These are phyloP conservation scores for Neospora caninum DNA, from an alignment of 169 alveolate species.

Conservation along the genomic window DNA sequence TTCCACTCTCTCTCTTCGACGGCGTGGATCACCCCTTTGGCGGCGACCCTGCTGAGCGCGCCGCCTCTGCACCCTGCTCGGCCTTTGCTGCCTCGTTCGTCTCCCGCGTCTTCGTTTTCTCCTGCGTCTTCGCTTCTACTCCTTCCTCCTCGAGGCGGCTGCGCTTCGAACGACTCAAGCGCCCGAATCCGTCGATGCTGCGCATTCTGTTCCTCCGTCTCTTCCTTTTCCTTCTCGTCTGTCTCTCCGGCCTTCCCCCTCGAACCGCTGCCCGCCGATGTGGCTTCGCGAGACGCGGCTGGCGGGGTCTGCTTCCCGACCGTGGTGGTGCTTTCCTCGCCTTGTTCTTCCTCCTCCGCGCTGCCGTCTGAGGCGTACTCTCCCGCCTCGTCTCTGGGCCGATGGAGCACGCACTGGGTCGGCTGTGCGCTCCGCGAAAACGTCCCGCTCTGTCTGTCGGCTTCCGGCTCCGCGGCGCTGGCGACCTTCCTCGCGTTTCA, in stretches of 20 bases:
- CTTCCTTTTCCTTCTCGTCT: not conserved
- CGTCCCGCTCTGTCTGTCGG: not conserved
- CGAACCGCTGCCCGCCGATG: not conserved
- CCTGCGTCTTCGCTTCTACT: not conserved
- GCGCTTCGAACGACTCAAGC: not conserved
- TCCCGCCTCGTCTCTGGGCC: not conserved
- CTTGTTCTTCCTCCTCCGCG: not conserved
- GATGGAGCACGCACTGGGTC: conserved; percentile 33
- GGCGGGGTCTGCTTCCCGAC: too few relatives aligned
- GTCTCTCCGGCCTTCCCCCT: not conserved
- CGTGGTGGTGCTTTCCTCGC: not conserved
- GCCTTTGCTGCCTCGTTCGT: not conserved
- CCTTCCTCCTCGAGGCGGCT: not conserved
- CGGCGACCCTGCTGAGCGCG: not conserved
- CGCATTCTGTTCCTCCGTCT: not conserved
- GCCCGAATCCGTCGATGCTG: not conserved
- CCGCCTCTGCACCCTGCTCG: not conserved
- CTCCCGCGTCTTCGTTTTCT: not conserved
- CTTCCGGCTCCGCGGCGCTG: conserved; percentile 14
- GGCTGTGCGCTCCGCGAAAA: not conserved
- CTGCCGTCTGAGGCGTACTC: conserved; percentile 9
- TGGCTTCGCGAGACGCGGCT: not conserved
- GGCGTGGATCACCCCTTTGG: not conserved
- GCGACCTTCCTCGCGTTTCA: not conserved
- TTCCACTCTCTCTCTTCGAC: not conserved